A percentile compares a stretch with the other conserved stretches of the same genome.
Evolutionary conservation across 495 filamentous ascomycete genomes (phyloP).

Genomic region (Platismatia glauca): DNA sequence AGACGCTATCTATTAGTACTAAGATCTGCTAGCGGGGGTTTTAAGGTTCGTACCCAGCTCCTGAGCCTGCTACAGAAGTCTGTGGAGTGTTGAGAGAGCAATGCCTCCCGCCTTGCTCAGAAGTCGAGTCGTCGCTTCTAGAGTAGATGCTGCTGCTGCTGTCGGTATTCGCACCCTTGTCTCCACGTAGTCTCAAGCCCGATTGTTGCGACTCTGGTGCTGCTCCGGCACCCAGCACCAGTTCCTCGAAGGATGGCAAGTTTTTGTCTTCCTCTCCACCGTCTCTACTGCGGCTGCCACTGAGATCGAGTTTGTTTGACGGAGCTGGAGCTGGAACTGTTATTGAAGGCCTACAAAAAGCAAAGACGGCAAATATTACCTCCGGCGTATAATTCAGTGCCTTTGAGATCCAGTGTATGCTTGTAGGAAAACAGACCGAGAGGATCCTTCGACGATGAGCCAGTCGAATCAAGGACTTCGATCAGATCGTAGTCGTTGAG

Average conservation of each 20-base stretch:
- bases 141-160: not conserved
- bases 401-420: not conserved
- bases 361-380: not conserved
- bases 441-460: not conserved
- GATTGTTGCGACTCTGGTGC: not conserved
- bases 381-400: not conserved
- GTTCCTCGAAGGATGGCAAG: not conserved
- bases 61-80: not conserved
- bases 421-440: not conserved
- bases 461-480: not conserved
- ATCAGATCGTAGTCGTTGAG: not conserved
- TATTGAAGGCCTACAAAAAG: not conserved
- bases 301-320: not conserved
- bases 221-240: not conserved
- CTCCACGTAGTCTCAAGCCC: not conserved
- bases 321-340: not conserved
- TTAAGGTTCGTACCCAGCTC: conserved; percentile 1
- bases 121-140: not conserved
- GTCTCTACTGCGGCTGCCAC: not conserved
- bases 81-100: conserved; percentile 1
- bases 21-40: not conserved
- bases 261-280: not conserved
- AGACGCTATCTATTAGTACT: conserved; percentile 5
- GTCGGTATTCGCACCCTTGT: not conserved
- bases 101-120: not conserved